These are phyloP conservation scores for Hymenoscyphus fraxineus DNA, from an alignment of 2,329 filamentous ascomycete species.

Conservation along the genomic window DNA sequence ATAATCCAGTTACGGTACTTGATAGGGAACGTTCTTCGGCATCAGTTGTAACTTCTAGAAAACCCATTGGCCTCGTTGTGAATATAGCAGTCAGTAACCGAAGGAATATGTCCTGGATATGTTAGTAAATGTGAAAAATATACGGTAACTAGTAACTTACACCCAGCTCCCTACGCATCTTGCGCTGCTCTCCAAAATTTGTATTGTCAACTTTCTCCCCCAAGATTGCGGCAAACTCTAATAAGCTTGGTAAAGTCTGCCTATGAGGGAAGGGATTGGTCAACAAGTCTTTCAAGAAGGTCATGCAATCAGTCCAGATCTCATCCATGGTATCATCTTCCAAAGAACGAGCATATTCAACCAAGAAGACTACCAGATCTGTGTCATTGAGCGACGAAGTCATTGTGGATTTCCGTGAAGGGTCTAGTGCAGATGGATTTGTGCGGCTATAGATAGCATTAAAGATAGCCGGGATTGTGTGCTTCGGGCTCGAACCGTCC, in stretches of 20 bases:
- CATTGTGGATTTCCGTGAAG: slow-evolving; percentile 77
- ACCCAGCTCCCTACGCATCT: slow-evolving; percentile 85
- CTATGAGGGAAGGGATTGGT: slow-evolving; percentile 93
- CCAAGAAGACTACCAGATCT: slow-evolving; percentile 82
- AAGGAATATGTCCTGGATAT: slow-evolving; percentile 74
- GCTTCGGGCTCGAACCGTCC: slow-evolving; percentile 84
- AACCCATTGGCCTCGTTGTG: slow-evolving; percentile 77
- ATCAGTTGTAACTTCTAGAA: slow-evolving; percentile 54
- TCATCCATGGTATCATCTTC: slow-evolving; percentile 98
- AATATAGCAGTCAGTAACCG: slow-evolving; percentile 89
- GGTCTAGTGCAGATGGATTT: slow-evolving; percentile 75
- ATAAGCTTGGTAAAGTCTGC: slow-evolving; percentile 77
- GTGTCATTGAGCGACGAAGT: slow-evolving; percentile 79
- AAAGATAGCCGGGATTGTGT: slow-evolving; percentile 90
- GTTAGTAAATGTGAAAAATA: slow-evolving; percentile 30
- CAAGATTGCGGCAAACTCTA: slow-evolving; percentile 85
- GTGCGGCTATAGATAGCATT: slow-evolving; percentile 95
- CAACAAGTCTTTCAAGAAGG: slow-evolving; percentile 84
- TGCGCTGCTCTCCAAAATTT: slow-evolving; percentile 89
- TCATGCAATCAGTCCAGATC: slow-evolving; percentile 92
- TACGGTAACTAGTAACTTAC: slow-evolving; percentile 49
- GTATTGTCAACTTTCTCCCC: slow-evolving; percentile 97
- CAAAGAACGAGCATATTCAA: slow-evolving; percentile 83
- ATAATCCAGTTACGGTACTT: slow-evolving; percentile 28
- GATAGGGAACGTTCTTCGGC: slow-evolving; percentile 38